Evolutionary conservation across 306 rosid genomes (phyloP), one percentile per base, ranked within the genome.

Genomic region (Medicago ruthenica): DNA sequence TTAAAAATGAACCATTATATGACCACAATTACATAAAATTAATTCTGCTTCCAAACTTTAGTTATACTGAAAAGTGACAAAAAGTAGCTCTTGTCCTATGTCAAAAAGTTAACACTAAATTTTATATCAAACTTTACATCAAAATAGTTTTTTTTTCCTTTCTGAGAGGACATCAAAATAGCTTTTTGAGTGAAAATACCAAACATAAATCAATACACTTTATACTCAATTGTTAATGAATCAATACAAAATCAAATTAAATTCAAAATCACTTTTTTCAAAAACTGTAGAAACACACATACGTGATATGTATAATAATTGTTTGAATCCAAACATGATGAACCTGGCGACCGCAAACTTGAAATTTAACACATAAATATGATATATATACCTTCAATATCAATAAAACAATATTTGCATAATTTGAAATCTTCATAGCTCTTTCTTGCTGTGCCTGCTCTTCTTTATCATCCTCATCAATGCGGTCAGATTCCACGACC

Each of bases 381-480:
- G n/a, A 45, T 0, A 39, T 39, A 65, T 40, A 47, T 44, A 90
- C 96, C 96, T 90, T 90, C 50, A 90, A 70, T 69, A 77, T 80
- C 80, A 90, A 86, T 20, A 88, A 67, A 51, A 61, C 71, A 44
- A 88, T 0, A 58, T 90, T 88, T 47, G 96, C 89, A 67, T 76
- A 90, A 45, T 90, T 90, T 8, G 96, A 90, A 16, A 90, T 67
- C 69, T 67, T 86, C 88, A 90, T 90, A 4, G 93, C 93, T 74
- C 83, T 86, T 71, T 90, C 93, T 68, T 90, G 96, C 42, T 77
- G 86, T 54, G 76, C 86, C 75, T 80, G 89, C 42, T 86, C 86
- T 70, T 67, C 83, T 11, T 42, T 18, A 11, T 83, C 83, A 47
- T 80, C 82, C 70, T 65, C 87, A 63, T 24, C 79, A 47, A 7